Conservation (phyloP, 2,329 filamentous ascomycete genomes). For the Botrytis squamosa region DNA sequence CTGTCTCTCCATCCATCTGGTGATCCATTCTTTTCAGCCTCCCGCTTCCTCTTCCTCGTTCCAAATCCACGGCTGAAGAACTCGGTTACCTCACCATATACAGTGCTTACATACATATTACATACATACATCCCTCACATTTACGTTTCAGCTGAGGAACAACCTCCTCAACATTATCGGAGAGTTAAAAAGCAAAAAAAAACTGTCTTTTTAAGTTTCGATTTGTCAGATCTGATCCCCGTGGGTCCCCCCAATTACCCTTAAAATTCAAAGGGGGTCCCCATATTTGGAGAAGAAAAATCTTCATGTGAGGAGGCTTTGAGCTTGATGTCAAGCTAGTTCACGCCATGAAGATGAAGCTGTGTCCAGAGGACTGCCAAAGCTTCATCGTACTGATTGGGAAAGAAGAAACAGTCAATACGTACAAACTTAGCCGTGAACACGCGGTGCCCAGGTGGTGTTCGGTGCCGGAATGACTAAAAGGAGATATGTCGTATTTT, state of each 20-base stretch:
- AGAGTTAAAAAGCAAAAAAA: not conserved
- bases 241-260: not conserved
- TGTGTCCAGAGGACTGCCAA: not conserved
- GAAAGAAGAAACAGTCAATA: not conserved
- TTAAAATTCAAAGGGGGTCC: not conserved
- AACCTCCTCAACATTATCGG: too few relatives aligned
- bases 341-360: not conserved
- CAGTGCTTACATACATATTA: not conserved
- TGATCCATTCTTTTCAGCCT: not conserved
- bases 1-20: not conserved
- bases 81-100: not conserved
- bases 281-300: not conserved
- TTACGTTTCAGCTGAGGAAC: not conserved
- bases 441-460: not conserved
- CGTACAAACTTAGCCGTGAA: not conserved
- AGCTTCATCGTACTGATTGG: not conserved
- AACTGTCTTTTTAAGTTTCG: not conserved
- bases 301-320: not conserved
- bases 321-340: not conserved
- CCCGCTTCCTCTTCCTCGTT: not conserved
- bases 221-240: not conserved
- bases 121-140: not conserved
- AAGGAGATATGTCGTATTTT: not conserved
- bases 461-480: not conserved
- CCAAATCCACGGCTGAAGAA: not conserved